Evolutionary conservation across 2,329 filamentous ascomycete genomes (phyloP), one percentile per base, ranked within the genome.

Genomic region (Pyrenochaeta sp.): DNA sequence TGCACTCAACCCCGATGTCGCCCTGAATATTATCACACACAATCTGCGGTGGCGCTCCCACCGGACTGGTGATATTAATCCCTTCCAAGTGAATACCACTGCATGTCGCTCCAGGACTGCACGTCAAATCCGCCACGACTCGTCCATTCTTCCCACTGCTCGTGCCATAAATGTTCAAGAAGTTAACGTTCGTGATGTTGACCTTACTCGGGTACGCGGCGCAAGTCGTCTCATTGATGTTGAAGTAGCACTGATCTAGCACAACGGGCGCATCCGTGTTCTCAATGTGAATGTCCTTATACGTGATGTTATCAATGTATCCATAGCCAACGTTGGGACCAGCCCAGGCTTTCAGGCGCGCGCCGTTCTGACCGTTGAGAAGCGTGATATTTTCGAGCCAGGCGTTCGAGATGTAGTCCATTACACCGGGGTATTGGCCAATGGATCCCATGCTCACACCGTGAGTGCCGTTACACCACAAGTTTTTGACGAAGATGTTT

Each of bases 211-310:
- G 86, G 61, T 85, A 84, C 13, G 78, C 57, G 1, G 82, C 80
- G 65, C 86, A 88, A 2, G 80, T 79, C 0, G 81, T 80, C 3
- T 77, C 63, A 54, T 83, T 81, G 60, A 86, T 78, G 59, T 88
- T 83, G 72, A 88, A 88, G 73, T 88, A 88, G 74, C 86, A 88
- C 28, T 86, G 85, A 66, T 88, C 86, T 7, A 89, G 76, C 36
- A 86, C 84, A 24, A 87, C 79, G 0, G 84, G 81, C 59, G 82
- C 81, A 62, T 88, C 86, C 22, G 85, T 86, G 61, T 86, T 85
- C 22, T 84, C 84, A 40, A 86, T 80, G 73, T 82, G 84, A 64
- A 88, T 84, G 73, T 88, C 85, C 72, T 85, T 81, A 74, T 87
- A 89, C 1, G 86, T 88, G 47, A 88, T 79, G 68, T 88, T 89